phyloP scores from a whole-genome alignment of 2,329 filamentous ascomycete genomes.

The Exutisphaerella laricina region DNA sequence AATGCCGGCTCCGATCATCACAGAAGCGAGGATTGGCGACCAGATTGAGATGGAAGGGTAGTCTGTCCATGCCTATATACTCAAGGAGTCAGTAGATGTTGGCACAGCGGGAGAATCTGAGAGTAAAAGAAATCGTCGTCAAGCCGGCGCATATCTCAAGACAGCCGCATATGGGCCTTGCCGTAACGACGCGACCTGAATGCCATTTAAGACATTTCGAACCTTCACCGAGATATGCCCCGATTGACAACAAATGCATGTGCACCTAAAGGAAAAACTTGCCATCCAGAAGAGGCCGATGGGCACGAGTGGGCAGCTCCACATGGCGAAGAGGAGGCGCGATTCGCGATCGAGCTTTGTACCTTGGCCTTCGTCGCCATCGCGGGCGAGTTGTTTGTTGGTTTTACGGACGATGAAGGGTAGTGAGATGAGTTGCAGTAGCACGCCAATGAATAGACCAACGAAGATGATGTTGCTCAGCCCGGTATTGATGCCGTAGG shows the following conservation, averaged over 20 bases:
- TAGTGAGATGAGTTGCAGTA: constrained; percentile 38
- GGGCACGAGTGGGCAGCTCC: constrained; percentile 24
- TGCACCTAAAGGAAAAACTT: too few species aligned
- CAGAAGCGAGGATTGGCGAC: constrained; percentile 45
- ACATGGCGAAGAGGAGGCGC: constrained; percentile 8
- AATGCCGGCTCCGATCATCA: constrained; percentile 26
- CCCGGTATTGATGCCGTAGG: not conserved
- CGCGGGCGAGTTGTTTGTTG: constrained; percentile 7
- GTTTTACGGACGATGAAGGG: constrained; percentile 8
- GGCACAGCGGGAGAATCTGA: too few species aligned
- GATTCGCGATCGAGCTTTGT: constrained; percentile 5
- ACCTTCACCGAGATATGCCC: too few species aligned
- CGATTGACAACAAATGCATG: too few species aligned
- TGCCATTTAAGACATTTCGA: too few species aligned
- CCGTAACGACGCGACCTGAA: too few species aligned
- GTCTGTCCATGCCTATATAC: constrained; percentile 46
- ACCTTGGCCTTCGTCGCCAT: constrained; percentile 9
- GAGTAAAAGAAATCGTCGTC: too few species aligned
- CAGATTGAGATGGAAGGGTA: constrained; percentile 44
- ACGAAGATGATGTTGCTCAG: constrained; percentile 41
- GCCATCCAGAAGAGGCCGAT: constrained; percentile 44
- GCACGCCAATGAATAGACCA: constrained; percentile 8
- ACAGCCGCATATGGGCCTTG: too few species aligned
- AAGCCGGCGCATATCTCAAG: too few species aligned
- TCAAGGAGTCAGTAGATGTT: too few species aligned